Base-by-base conservation (phyloP, 192 early-diverging fungal species). In the Linnemannia exigua region DNA sequence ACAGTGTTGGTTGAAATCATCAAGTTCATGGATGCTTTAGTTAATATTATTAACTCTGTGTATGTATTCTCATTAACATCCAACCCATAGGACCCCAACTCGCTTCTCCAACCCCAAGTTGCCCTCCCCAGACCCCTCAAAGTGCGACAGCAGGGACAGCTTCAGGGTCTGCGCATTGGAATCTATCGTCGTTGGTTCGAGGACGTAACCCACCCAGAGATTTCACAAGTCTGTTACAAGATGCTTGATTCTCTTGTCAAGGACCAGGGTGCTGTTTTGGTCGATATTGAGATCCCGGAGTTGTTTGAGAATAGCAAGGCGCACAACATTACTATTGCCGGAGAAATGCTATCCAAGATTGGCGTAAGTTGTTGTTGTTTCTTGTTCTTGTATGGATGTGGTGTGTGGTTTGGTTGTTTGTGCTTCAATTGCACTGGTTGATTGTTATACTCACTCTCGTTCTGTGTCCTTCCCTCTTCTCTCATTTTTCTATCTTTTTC, bases 291-390 rank as follows among this genome's bases (percentile, higher is more conserved):
- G 14, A 88, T 95, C 70, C 92, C 92, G 6, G 90, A 94, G 46
- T 80, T 96, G 16, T 89, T 93, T 44, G 76, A 87, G 44, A 80
- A 89, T 12, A 79, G 89, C 72, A 86, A 88, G 70, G 94, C 94
- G 0, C 96, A 96, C 81, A 76, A 83, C 11, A 90, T 94, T 36
- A 92, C 93, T 11, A 95, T 96, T 70, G 82, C 74, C 5, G 88
- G 90, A 35, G 96, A 96, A 79, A 90, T 94, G 87, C 80, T 89
- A 16, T 61, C 81, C 44, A 72, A 77, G n/a, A 58, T 80, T 8
- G 16, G 54, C 22, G 72, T 78, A 58, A 35, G 85, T 47, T n/a
- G n/a, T n/a, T n/a, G n/a, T n/a, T n/a, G n/a, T n/a, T n/a, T n/a
- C 11, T 63, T 16, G 14, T 63, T 1, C 14, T 15, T 15, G 15